phyloP scores from a whole-genome alignment of 1,284 basidiomycete species.

The Peniophora sp. region DNA sequence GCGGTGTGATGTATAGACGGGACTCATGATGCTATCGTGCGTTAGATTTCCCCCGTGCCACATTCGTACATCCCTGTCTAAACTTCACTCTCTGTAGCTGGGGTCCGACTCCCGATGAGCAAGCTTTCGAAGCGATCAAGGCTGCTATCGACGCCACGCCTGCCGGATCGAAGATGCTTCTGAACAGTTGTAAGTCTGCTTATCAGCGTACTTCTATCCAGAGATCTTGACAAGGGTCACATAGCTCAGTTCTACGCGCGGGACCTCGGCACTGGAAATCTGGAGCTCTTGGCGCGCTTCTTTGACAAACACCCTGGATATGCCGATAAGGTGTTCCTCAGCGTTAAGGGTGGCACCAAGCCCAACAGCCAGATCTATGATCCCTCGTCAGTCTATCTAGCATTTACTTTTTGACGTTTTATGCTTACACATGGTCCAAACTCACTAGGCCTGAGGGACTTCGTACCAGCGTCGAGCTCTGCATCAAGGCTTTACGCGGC shows the following conservation, averaged over 20 bases:
- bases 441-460: slow-evolving; percentile 23
- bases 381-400: slow-evolving; percentile 11
- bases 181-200: slow-evolving; percentile 5
- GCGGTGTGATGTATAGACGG: background rate
- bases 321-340: slow-evolving; percentile 32
- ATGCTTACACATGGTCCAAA: background rate
- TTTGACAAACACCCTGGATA: slow-evolving; percentile 36
- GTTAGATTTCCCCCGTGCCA: background rate
- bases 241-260: slow-evolving; percentile 28
- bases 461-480: slow-evolving; percentile 22
- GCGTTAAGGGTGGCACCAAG: slow-evolving; percentile 27
- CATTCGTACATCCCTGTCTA: background rate
- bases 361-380: slow-evolving; percentile 8
- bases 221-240: too few species aligned
- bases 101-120: slow-evolving; percentile 33
- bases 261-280: slow-evolving; percentile 20
- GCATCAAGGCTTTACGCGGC: slow-evolving; percentile 22
- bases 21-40: slow-evolving; percentile 3
- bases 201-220: too few species aligned
- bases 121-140: slow-evolving; percentile 45
- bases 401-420: background rate
- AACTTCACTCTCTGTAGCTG: slow-evolving; percentile 10
- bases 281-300: slow-evolving; percentile 26
- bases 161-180: slow-evolving; percentile 26
- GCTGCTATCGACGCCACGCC: slow-evolving; percentile 41